Base-by-base conservation (phyloP, 2,329 filamentous ascomycete genomes). In the Penicillium expansum region DNA sequence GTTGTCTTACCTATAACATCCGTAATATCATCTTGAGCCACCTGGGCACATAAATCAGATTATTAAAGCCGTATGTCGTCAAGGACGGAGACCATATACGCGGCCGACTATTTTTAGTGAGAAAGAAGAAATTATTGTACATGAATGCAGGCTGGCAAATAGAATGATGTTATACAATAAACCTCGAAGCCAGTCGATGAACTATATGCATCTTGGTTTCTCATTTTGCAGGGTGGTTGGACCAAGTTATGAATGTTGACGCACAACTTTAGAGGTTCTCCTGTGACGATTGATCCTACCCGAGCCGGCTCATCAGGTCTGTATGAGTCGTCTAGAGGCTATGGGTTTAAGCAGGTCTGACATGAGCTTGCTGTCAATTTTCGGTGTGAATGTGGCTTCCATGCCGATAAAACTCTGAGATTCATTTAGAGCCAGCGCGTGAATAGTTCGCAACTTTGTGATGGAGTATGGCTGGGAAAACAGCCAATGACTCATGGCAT, bases 171-270 rank as follows among this genome's bases (percentile, higher is more conserved):
- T 27, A 20, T 11, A 52, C 29, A 35, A 47, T n/a, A 35, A 22
- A 22, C 33, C n/a, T 45, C 48, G 29, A 56, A 53, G 35, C 54
- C 29, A 52, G 20, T 56, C 48, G 39, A 47, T n/a, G 27, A 48
- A 41, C 8, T 27, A 47, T 48, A 10, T 48, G 18, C 16, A 29
- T 10, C 29, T 13, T 44, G 22, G n/a, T 29, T 48, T 35, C 29
- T 16, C 13, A 24, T 29, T 27, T 37, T 2, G 27, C 14, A 33
- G 29, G 20, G 10, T 29, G 8, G 9, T 35, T 45, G 48, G 20
- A 18, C 27, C 18, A 18, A 33, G 20, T n/a, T 32, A 44, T 33
- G 29, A 30, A 18, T 18, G 14, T 32, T 32, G 27, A 22, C 27
- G 14, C 24, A 18, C 35, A 30, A 24, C 10, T 30, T n/a, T 2